A percentile compares a stretch with the other conserved stretches of the same genome.
These are phyloP conservation scores for Chaetoceros tenuissimus DNA, from an alignment of 108 stramenopile genomes.

Conservation along the genomic window DNA sequence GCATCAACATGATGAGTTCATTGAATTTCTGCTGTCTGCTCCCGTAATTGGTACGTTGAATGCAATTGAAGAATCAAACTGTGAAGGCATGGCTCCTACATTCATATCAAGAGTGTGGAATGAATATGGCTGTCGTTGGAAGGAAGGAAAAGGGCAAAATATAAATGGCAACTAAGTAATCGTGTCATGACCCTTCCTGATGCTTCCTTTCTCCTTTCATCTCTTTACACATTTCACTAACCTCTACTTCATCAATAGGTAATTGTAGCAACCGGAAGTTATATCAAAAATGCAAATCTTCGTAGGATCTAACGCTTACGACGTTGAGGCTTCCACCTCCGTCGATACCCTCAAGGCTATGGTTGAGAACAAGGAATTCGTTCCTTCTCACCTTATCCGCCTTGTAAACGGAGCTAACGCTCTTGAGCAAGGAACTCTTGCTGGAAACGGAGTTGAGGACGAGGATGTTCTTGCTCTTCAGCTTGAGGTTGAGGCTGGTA, in stretches of 20 bases:
- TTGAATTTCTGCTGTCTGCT: too few species aligned
- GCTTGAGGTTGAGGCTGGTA: slow-evolving; percentile 71
- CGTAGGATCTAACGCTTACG: slow-evolving; percentile 66
- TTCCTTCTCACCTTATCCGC: slow-evolving; percentile 69
- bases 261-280: not conserved
- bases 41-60: too few species aligned
- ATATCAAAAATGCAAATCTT: slow-evolving; percentile 68
- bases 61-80: too few species aligned
- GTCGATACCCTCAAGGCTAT: slow-evolving; percentile 77
- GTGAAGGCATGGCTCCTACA: too few species aligned
- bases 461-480: slow-evolving; percentile 69
- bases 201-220: too few species aligned
- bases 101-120: too few species aligned
- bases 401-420: slow-evolving; percentile 56
- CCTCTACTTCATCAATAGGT: not conserved
- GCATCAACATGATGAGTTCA: too few species aligned
- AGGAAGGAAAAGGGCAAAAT: too few species aligned
- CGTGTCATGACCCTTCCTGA: too few species aligned
- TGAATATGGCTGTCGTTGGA: too few species aligned
- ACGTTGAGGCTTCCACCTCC: slow-evolving; percentile 71
- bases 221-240: too few species aligned
- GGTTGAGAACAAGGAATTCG: slow-evolving; percentile 85
- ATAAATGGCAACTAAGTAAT: too few species aligned
- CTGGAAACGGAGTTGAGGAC: slow-evolving; percentile 71
- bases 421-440: slow-evolving; percentile 69